Conservation (phyloP, 2,329 filamentous ascomycete genomes). For the Onygenales sp. region DNA sequence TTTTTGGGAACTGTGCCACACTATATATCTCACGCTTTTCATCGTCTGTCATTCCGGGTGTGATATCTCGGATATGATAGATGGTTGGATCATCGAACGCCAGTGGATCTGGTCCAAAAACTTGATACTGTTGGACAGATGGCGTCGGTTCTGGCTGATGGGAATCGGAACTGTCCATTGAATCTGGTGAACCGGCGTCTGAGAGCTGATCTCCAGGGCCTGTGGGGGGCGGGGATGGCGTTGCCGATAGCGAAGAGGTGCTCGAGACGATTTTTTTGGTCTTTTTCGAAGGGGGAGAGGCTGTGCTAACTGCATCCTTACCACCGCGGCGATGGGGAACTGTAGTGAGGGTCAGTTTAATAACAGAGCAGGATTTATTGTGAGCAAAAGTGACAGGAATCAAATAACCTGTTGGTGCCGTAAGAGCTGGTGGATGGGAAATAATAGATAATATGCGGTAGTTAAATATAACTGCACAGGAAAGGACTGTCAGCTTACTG, state of each 20-base stretch:
- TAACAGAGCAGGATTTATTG: background rate
- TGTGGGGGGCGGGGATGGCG: slow-evolving; percentile 33
- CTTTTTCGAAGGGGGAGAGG: slow-evolving; percentile 30
- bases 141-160: slow-evolving; percentile 53
- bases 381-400: background rate
- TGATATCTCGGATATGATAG: slow-evolving; percentile 77
- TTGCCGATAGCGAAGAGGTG: slow-evolving; percentile 30
- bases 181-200: slow-evolving; percentile 54
- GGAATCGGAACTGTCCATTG: slow-evolving; percentile 47
- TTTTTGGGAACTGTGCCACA: slow-evolving; percentile 71
- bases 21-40: slow-evolving; percentile 81
- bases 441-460: background rate
- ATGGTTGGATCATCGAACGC: slow-evolving; percentile 86
- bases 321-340: slow-evolving; percentile 9
- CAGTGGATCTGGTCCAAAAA: slow-evolving; percentile 85
- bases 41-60: slow-evolving; percentile 69
- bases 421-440: background rate
- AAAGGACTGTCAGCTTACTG: slow-evolving; percentile 31
- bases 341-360: background rate
- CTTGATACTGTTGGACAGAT: slow-evolving; percentile 64
- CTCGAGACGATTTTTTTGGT: slow-evolving; percentile 27
- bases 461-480: background rate
- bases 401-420: background rate
- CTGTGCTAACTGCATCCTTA: slow-evolving; percentile 14
- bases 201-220: slow-evolving; percentile 48